Percentiles rank a stretch among this genome's conserved stretches.
Evolutionary conservation across 495 filamentous ascomycete genomes (phyloP).

Genomic region (Aspergillus cristatus): DNA sequence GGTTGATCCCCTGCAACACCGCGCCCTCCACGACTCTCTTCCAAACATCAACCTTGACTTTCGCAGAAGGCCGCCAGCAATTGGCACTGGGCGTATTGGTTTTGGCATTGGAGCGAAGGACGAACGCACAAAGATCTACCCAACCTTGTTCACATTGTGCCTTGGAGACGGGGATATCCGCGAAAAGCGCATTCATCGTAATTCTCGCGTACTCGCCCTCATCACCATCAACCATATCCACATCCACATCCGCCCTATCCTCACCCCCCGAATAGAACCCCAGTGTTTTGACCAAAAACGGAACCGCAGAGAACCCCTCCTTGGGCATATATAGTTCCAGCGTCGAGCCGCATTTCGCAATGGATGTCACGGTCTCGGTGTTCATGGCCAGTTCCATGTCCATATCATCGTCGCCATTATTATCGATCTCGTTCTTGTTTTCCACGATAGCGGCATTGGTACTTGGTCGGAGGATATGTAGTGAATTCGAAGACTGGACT

Average conservation of each 20-base stretch:
- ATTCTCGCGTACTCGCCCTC: slow-evolving; percentile 1
- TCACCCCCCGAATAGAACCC: slow-evolving; percentile 17
- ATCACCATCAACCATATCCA: slow-evolving; percentile 6
- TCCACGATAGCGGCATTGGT: no score
- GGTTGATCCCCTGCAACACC: slow-evolving; percentile 33
- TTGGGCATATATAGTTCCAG: slow-evolving; percentile 48
- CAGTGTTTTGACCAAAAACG: slow-evolving; percentile 26
- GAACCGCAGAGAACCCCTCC: slow-evolving; percentile 24
- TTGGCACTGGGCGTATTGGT: slow-evolving; percentile 1
- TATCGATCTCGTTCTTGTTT: slow-evolving; percentile 10
- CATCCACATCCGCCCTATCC: slow-evolving; percentile 9
- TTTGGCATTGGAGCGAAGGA: slow-evolving; percentile 14
- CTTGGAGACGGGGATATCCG: slow-evolving; percentile 36
- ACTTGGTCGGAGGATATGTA: slow-evolving; percentile 60
- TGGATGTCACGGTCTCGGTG: slow-evolving; percentile 38
- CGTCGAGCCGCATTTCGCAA: slow-evolving; percentile 65
- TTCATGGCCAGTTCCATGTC: slow-evolving; percentile 12
- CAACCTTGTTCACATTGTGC: slow-evolving; percentile 39
- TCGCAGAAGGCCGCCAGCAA: slow-evolving; percentile 35
- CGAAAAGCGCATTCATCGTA: slow-evolving; percentile 21
- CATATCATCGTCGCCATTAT: slow-evolving; percentile 13
- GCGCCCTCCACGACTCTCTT: slow-evolving; percentile 36
- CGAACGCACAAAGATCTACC: slow-evolving; percentile 41
- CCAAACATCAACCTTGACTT: slow-evolving; percentile 35
- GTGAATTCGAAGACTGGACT: slow-evolving; percentile 83